Percentiles rank a stretch among this genome's conserved stretches.
These are phyloP conservation scores for Lachancea meyersii DNA, from an alignment of 805 yeast species.

Conservation along the genomic window DNA sequence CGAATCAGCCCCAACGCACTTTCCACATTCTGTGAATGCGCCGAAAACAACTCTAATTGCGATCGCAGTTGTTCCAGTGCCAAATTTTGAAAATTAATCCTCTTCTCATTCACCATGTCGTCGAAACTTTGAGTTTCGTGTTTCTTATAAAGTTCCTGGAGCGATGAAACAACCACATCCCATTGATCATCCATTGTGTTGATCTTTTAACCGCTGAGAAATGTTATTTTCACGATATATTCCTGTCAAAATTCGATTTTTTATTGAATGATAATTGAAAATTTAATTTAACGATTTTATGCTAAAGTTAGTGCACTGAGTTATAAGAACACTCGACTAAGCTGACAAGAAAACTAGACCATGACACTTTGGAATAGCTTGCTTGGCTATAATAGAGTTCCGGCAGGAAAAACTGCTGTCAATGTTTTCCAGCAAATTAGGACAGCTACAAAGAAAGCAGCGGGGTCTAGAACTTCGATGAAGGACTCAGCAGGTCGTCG, in stretches of 20 bases:
- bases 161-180: constrained; percentile 59
- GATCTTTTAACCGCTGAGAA: constrained; percentile 1
- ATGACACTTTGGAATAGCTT: constrained; percentile 7
- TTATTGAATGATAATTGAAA: neutral
- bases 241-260: neutral
- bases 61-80: constrained; percentile 37
- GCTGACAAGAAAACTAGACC: neutral
- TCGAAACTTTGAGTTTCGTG: constrained; percentile 53
- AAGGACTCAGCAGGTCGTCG: constrained; percentile 93
- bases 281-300: neutral
- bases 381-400: neutral
- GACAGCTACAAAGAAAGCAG: constrained; percentile 88
- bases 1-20: constrained; percentile 42
- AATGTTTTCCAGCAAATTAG: constrained; percentile 45
- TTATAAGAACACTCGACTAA: neutral
- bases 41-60: constrained; percentile 38
- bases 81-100: constrained; percentile 29
- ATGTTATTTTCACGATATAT: neutral
- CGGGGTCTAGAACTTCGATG: constrained; percentile 91
- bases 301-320: neutral
- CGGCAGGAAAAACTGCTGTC: neutral
- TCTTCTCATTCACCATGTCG: constrained; percentile 27
- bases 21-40: constrained; percentile 53
- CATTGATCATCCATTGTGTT: constrained; percentile 52
- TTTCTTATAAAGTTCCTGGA: constrained; percentile 61